Base-by-base conservation (phyloP, 83 land plant genomes). In the Diphasiastrum complanatum region DNA sequence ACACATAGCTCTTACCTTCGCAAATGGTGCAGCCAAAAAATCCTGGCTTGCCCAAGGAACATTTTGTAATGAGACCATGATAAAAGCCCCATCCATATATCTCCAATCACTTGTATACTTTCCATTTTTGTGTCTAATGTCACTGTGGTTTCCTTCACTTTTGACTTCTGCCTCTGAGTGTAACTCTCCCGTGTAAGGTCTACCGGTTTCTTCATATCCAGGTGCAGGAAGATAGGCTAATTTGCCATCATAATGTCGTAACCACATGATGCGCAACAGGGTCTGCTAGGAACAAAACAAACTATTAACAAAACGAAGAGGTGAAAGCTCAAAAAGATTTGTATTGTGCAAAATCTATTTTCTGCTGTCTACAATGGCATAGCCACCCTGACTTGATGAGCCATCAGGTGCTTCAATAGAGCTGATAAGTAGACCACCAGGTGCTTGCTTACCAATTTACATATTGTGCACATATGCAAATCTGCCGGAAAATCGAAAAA, bases 171-270 rank as follows among this genome's bases (percentile, higher is more conserved):
- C 61, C 27, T 6, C 10, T 29, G 27, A 32, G 16, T 65, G 66
- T 22, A 33, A 43, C 29, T 62, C 54, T 33, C 66, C 43, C 12
- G 22, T 74, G 20, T 56, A 30, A 18, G 86, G 83, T 36, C 75
- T 83, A 5, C 86, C 95, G 46, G 63, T 67, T 59, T 41, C 51
- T 78, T 82, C 97, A 69, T 74, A 84, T 29, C 87, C 95, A 70
- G 89, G 85, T 6, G 95, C 97, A 60, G 97, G 97, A 33, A 87
- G 70, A 75, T 87, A 91, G 19, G 76, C 74, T 23, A 87, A 38
- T n/a, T 51, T 56, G 19, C 93, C 97, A 33, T 54, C 56, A 53
- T 91, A 91, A 34, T 66, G 72, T 29, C 97, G 74, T 70, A 91
- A 72, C 37, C 61, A 61, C 18, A 80, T 22, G 58, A 87, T 64